Evolutionary conservation across 1,284 basidiomycete genomes (phyloP), one percentile per base, ranked within the genome.

Genomic region (Apiotrichum montevideense): DNA sequence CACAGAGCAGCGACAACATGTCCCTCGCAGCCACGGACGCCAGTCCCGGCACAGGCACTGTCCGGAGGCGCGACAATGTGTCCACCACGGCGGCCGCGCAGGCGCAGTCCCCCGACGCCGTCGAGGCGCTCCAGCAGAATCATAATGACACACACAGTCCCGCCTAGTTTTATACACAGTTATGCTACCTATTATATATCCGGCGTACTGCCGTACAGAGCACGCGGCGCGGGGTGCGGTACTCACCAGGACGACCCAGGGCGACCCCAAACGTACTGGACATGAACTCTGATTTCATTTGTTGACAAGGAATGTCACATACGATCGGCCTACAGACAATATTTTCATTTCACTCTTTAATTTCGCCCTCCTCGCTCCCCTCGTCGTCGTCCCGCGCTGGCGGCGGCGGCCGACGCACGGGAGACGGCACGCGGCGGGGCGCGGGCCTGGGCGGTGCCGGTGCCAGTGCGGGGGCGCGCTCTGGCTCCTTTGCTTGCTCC

Each of bases 1-100:
- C 55, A 37, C 59, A 52, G 52, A 45, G 39, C 14, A 55, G 55
- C 50, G 59, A 59, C 41, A 57, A 57, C 47, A 39, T 57, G 39
- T 54, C 52, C 8, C 46, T 54, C 35, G 47, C 56, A 4, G 32
- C 56, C 2, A 42, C 41, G 42, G 37, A 37, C 2, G 35, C 42
- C 29, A 29, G 29, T 3, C 35, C 47, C 41, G 41, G n/a, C 11
- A 42, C n/a, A n/a, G 41, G 41, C 41, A 42, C 41, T 1, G 41
- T 42, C 6, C 41, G 41, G 11, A 9, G 41, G 41, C 41, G 41
- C 11, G 41, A 42, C 41, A 13, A 42, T n/a, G 11, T n/a, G 41
- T 15, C 41, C 11, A 13, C n/a, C 41, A 15, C 41, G 41, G n/a
- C 11, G 11, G 41, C 41, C 9, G 8, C 37, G 37, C 37, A 39